These are phyloP conservation scores for Hypoxylon sp. DNA, from an alignment of 2,329 filamentous ascomycete species.

Conservation along the genomic window DNA sequence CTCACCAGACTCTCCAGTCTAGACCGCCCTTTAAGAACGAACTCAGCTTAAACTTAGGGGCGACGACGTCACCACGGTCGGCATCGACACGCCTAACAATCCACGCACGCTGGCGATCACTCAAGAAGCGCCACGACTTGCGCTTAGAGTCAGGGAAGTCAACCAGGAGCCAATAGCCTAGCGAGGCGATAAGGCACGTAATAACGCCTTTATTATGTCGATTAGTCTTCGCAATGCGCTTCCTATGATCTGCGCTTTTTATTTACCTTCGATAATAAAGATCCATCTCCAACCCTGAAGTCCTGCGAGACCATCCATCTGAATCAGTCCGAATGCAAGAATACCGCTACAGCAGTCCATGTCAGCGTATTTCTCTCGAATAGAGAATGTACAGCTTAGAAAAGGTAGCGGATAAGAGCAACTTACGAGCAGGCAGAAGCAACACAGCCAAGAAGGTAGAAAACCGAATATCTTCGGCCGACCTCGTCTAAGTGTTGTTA, in stretches of 20 bases:
- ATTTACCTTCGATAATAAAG: slow-evolving; percentile 69
- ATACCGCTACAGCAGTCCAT: slow-evolving; percentile 64
- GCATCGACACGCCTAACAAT: slow-evolving; percentile 59
- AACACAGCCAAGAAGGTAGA: slow-evolving; percentile 78
- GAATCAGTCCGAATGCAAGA: slow-evolving; percentile 78
- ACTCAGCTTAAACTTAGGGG: slow-evolving; percentile 61
- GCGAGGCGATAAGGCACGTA: slow-evolving; percentile 63
- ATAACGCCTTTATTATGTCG: slow-evolving; percentile 65
- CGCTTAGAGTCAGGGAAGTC: slow-evolving; percentile 65
- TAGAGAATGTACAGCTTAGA: not conserved
- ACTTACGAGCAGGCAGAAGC: slow-evolving; percentile 71
- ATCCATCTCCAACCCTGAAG: slow-evolving; percentile 78
- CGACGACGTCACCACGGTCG: slow-evolving; percentile 64
- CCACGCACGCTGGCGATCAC: slow-evolving; percentile 56
- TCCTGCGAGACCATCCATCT: slow-evolving; percentile 69
- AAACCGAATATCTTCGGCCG: slow-evolving; percentile 77
- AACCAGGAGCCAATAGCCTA: slow-evolving; percentile 62
- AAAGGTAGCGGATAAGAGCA: not conserved
- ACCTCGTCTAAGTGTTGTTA: slow-evolving; percentile 68
- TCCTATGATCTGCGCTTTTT: not conserved
- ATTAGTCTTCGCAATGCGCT: slow-evolving; percentile 9
- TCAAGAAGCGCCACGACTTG: slow-evolving; percentile 59
- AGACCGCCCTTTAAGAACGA: slow-evolving; percentile 57
- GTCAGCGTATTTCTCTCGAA: slow-evolving; percentile 6
- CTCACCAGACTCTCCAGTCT: slow-evolving; percentile 62